Base-by-base conservation (phyloP, 148 eudicot species). In the Polygonum aviculare region DNA sequence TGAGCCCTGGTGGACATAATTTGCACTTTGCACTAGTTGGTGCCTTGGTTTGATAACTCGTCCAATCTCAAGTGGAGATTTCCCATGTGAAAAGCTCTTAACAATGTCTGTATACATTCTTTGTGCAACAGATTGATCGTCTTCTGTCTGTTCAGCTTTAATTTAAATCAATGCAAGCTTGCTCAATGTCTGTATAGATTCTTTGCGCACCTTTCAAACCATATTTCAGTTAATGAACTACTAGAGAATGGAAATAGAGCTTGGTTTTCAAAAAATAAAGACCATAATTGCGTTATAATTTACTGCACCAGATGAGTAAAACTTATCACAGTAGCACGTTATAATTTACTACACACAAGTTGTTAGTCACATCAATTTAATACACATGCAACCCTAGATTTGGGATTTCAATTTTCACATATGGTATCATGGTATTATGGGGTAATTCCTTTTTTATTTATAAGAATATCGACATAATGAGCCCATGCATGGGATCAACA, bases 91-190 rank as follows among this genome's bases (percentile, higher is more conserved):
- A 36, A 72, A 36, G 26, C 14, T 14, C 31, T 7, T 12, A 45
- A 41, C 50, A 2, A 31, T 45, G 54, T 19, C 7, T 45, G 52
- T 69, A 36, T 15, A 72, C 50, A 72, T 44, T 72, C 52, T 26
- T 45, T 44, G 52, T 72, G 75, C 50, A 44, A 70, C 49, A 70
- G 49, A 36, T 70, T 70, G 74, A 70, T 39, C 18, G 45, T 62
- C 38, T 62, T 62, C 33, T 26, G 69, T 22, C 69, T 26, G 15
- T 62, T 62, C 38, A 11, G 10, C 38, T 62, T 26, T 62, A 62
- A 26, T 10, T 62, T 62, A 62, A 62, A 26, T 31, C 39, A 38
- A 31, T 62, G 69, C 8, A 31, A 62, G n/a, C 40, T 4, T 33
- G 41, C 14, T 67, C 45, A 3, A 67, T 1, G 39, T 35, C 47